These are phyloP conservation scores for Beauveria sp. DNA, from an alignment of 2,329 filamentous ascomycete species.

Conservation along the genomic window DNA sequence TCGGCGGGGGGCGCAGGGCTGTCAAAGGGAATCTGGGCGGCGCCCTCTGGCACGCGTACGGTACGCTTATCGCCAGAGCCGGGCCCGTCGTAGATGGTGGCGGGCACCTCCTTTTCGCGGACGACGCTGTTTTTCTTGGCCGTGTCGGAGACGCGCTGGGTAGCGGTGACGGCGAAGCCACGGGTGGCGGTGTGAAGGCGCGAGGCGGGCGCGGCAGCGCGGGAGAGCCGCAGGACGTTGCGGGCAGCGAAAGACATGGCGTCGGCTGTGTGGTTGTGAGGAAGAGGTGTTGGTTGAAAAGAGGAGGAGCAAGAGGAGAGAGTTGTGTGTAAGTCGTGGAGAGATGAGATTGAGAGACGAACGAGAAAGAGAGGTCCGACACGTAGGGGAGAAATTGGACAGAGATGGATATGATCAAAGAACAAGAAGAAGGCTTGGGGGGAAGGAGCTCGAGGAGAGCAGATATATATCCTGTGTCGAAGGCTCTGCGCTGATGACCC, in stretches of 20 bases:
- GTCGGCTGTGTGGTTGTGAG: constrained; percentile 6
- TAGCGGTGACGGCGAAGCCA: constrained; percentile 24
- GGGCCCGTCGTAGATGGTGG: constrained; percentile 42
- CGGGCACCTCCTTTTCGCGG: constrained; percentile 49
- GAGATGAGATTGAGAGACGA: background rate
- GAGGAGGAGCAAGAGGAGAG: background rate
- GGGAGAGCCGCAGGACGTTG: constrained; percentile 26
- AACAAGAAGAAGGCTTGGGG: background rate
- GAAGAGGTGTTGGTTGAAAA: background rate
- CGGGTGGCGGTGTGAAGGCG: constrained; percentile 15
- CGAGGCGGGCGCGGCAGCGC: constrained; percentile 21
- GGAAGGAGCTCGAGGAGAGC: background rate
- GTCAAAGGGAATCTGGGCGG: constrained; percentile 35
- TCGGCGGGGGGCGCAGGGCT: constrained; percentile 25
- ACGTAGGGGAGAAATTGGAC: background rate
- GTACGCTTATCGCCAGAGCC: constrained; percentile 48
- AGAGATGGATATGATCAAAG: constrained; percentile 2
- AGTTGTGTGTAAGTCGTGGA: background rate
- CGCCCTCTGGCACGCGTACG: constrained; percentile 40
- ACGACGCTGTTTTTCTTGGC: constrained; percentile 44
- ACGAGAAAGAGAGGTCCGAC: background rate
- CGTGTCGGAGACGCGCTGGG: constrained; percentile 29
- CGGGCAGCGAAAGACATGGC: constrained; percentile 30
- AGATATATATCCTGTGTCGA: constrained; percentile 10
- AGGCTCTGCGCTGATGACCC: constrained; percentile 3